phyloP scores from a whole-genome alignment of 371 early-diverging fungal species.

The Umbelopsis sp. region DNA sequence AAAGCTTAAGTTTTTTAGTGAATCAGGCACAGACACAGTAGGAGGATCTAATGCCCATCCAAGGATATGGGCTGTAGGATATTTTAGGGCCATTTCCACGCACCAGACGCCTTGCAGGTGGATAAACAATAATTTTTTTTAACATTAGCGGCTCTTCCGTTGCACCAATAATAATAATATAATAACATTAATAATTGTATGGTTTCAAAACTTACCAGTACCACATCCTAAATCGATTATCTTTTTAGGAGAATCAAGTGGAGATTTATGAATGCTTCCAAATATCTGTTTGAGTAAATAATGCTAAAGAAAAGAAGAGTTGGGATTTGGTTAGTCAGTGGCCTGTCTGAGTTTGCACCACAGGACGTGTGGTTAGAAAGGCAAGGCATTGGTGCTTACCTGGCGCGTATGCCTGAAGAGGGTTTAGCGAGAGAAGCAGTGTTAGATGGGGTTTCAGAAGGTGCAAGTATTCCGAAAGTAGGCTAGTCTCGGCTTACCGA shows the following conservation, averaged over 20 bases:
- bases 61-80: conserved; percentile 34
- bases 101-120: conserved; percentile 33
- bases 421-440: not conserved
- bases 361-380: not conserved
- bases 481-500: conserved; percentile 3
- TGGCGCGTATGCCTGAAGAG: conserved; percentile 12
- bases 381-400: not conserved
- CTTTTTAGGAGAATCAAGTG: conserved; percentile 28
- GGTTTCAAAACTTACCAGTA: conserved; percentile 26
- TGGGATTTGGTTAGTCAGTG: no score
- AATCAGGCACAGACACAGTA: conserved; percentile 15
- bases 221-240: conserved; percentile 47
- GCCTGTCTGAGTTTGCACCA: not conserved
- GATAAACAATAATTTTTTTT: not conserved
- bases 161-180: not conserved
- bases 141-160: not conserved
- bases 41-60: conserved; percentile 34
- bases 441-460: not conserved
- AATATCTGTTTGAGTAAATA: conserved; percentile 38
- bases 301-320: conserved; percentile 27
- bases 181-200: no score
- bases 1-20: conserved; percentile 28
- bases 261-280: conserved; percentile 29
- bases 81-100: conserved; percentile 43
- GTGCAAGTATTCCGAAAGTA: not conserved